Conservation (phyloP, 2,329 filamentous ascomycete genomes). For the Colletotrichum kahawae region DNA sequence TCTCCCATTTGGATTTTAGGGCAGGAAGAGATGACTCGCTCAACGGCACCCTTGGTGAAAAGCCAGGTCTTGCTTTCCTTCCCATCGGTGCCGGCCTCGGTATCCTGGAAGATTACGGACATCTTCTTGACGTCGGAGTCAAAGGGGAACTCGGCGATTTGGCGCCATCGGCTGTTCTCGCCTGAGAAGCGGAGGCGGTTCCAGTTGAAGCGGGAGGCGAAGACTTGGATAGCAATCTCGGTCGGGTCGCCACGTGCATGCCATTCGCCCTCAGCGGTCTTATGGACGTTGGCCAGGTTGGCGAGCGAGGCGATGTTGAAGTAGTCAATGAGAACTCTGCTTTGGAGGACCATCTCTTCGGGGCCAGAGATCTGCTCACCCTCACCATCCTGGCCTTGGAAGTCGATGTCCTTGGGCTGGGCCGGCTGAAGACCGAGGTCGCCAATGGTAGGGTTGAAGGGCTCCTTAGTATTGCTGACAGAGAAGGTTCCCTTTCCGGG, state of each 20-base stretch:
- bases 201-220: constrained; percentile 71
- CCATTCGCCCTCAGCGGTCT: constrained; percentile 59
- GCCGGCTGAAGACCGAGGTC: constrained; percentile 43
- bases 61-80: constrained; percentile 43
- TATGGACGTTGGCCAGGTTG: constrained; percentile 67
- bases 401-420: constrained; percentile 39
- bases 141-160: constrained; percentile 74
- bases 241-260: constrained; percentile 70
- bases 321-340: constrained; percentile 51
- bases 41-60: constrained; percentile 73
- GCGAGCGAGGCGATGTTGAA: constrained; percentile 69
- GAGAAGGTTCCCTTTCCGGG: constrained; percentile 52
- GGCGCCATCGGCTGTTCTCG: constrained; percentile 55
- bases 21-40: constrained; percentile 70
- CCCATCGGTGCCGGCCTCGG: constrained; percentile 28
- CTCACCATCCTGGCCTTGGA: constrained; percentile 28
- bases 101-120: constrained; percentile 69
- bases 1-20: constrained; percentile 51
- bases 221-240: constrained; percentile 78
- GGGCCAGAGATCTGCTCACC: constrained; percentile 29
- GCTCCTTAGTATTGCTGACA: constrained; percentile 55
- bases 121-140: constrained; percentile 79
- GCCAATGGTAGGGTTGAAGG: constrained; percentile 62
- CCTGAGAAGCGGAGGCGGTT: constrained; percentile 59
- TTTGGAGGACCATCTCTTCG: constrained; percentile 41